A percentile compares a stretch with the other conserved stretches of the same genome.
These are phyloP conservation scores for Chlamydomonas sp. DNA, from an alignment of 139 green algal species.

Conservation along the genomic window DNA sequence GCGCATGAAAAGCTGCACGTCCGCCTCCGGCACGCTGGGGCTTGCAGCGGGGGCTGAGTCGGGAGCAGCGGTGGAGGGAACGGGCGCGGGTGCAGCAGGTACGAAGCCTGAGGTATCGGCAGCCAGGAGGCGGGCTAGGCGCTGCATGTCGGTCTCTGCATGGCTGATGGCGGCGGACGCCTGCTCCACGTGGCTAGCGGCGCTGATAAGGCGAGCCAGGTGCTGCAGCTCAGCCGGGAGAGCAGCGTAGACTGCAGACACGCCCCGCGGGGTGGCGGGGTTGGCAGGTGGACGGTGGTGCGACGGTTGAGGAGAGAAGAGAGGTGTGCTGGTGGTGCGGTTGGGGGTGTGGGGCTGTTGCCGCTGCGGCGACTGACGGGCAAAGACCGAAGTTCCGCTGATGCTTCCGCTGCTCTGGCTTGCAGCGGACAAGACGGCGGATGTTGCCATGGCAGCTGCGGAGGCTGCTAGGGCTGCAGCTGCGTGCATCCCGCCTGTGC, in stretches of 20 bases:
- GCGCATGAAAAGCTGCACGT: too few relatives aligned
- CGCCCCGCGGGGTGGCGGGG: too few relatives aligned
- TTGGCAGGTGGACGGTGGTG: too few relatives aligned
- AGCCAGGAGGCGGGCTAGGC: background rate
- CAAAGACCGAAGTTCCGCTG: background rate
- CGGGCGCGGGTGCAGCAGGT: too few relatives aligned
- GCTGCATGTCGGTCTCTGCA: background rate
- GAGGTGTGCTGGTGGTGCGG: too few relatives aligned
- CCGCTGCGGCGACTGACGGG: background rate
- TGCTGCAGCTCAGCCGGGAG: conserved; percentile 5
- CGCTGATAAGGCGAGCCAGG: conserved; percentile 3
- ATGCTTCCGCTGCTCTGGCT: background rate
- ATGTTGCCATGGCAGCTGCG: conserved; percentile 30
- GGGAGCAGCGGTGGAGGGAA: too few relatives aligned
- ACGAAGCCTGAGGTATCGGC: too few relatives aligned
- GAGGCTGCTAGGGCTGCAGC: conserved; percentile 2
- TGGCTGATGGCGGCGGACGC: background rate
- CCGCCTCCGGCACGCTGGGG: too few relatives aligned
- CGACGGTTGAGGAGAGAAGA: too few relatives aligned
- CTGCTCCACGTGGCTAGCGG: background rate
- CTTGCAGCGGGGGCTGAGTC: too few relatives aligned
- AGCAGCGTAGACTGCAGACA: background rate
- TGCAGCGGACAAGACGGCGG: conserved; percentile 16
- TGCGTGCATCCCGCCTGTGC: background rate
- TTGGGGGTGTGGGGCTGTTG: too few relatives aligned